Percentiles rank a stretch among this genome's conserved stretches.
Conservation (phyloP, 1,139 yeast species). For the Kluyveromyces marxianus region DNA sequence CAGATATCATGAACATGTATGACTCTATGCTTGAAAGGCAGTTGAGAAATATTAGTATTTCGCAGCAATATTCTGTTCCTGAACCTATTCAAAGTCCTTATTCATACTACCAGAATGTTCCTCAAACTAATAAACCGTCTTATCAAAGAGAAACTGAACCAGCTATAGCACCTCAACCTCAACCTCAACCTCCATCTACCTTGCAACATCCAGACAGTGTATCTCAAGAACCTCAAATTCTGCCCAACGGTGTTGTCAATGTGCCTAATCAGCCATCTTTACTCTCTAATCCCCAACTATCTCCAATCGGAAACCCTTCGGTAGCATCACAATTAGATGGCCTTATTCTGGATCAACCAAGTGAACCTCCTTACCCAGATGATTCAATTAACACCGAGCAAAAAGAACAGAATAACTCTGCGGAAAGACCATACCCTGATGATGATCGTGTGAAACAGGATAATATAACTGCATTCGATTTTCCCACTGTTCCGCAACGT, state of each 20-base stretch:
- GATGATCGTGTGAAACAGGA: conserved; percentile 4
- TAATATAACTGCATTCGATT: conserved; percentile 32
- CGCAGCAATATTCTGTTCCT: conserved; percentile 24
- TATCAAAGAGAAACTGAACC: neutral
- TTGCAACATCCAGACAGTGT: neutral
- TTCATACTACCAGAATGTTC: conserved; percentile 3
- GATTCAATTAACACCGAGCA: neutral
- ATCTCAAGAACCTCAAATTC: neutral
- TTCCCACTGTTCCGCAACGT: conserved; percentile 35
- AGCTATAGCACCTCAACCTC: neutral
- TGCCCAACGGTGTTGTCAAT: neutral
- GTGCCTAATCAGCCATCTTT: neutral
- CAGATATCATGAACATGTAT: conserved; percentile 70
- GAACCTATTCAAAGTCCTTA: conserved; percentile 22
- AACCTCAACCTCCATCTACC: neutral
- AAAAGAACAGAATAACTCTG: neutral
- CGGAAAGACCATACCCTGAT: conserved; percentile 3
- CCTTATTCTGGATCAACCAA: conserved; percentile 8
- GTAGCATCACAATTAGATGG: conserved; percentile 1
- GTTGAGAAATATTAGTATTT: conserved; percentile 26
- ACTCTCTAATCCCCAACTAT: neutral
- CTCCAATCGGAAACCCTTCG: neutral
- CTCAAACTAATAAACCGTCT: neutral
- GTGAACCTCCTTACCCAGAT: conserved; percentile 26
- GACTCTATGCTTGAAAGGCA: conserved; percentile 72